These are phyloP conservation scores for Panicum miliaceum DNA, from an alignment of 176 grass and related monocot species.

Conservation along the genomic window DNA sequence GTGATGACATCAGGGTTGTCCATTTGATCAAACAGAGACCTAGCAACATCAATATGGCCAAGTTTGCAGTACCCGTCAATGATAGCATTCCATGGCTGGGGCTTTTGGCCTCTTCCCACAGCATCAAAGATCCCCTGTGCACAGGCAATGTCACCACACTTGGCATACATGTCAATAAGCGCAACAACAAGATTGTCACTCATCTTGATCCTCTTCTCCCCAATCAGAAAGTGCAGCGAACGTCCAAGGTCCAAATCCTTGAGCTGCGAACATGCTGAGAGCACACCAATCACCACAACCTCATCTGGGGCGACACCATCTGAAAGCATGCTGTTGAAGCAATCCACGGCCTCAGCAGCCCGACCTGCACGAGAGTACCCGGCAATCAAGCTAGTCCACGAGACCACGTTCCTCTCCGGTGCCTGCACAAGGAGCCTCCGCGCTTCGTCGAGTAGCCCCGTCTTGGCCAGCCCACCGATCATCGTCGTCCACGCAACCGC, in stretches of 20 bases:
- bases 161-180: conserved; percentile 76
- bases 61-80: conserved; percentile 71
- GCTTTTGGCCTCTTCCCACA: conserved; percentile 37
- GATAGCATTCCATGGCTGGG: conserved; percentile 75
- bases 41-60: conserved; percentile 52
- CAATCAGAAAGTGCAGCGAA: conserved; percentile 54
- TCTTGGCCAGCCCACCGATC: conserved; percentile 58
- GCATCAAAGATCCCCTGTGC: conserved; percentile 60
- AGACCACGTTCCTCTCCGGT: conserved; percentile 65
- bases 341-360: conserved; percentile 43
- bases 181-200: conserved; percentile 57
- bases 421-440: conserved; percentile 45
- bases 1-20: conserved; percentile 55
- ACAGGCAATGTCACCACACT: conserved; percentile 57
- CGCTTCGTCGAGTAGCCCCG: conserved; percentile 47
- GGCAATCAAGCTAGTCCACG: conserved; percentile 70
- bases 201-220: conserved; percentile 43
- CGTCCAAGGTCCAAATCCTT: conserved; percentile 57
- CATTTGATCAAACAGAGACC: conserved; percentile 69
- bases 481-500: conserved; percentile 61
- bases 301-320: conserved; percentile 53
- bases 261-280: conserved; percentile 56
- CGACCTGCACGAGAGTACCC: conserved; percentile 50
- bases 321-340: conserved; percentile 66
- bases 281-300: conserved; percentile 46